Base-by-base conservation (phyloP, 495 filamentous ascomycete species). In the Trichocladium antarcticum region DNA sequence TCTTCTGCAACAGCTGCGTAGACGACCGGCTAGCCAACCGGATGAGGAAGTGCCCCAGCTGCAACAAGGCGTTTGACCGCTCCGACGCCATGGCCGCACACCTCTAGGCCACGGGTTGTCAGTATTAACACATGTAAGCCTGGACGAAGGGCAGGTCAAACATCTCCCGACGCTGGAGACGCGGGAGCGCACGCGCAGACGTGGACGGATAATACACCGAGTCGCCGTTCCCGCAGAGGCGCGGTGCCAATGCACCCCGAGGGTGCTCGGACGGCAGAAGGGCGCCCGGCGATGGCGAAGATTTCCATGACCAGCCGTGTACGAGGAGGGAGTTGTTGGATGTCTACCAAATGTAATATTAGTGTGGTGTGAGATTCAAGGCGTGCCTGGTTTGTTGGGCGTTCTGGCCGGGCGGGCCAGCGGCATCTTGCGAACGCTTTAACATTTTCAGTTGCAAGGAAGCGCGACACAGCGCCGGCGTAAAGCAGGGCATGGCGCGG, bases 31-130 rank as follows among this genome's bases (percentile, higher is more conserved):
- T 94, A 43, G 73, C 76, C 8, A 92, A 89, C 50, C 85, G 92
- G 29, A 89, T 86, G 62, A 79, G 92, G 49, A 97, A 97, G 66
- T 98, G 92, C 59, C 92, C 92, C 5, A 89, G 83, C 57, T 98
- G 92, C 71, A 84, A 82, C 62, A 81, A 81, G 64, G 80, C 87
- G 1, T 98, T 98, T 59, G 89, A 90, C 51, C 81, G 80, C 56
- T 86, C 82, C 53, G 92, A 98, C 65, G 78, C 83, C 50, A 88
- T 94, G 84, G 57, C 73, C 28, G 76, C 77, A 38, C 78, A 67
- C 42, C 51, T 67, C n/a, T 67, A 57, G 31, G 31, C n/a, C 7
- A 10, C 2, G 10, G 31, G 31, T 3, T 32, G 31, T 27, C 24
- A 27, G 24, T 3, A 27, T n/a, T 8, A 27, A 8, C 4, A 27